phyloP scores from a whole-genome alignment of 202 grass and related monocot genomes.

The Brachypodium distachyon region DNA sequence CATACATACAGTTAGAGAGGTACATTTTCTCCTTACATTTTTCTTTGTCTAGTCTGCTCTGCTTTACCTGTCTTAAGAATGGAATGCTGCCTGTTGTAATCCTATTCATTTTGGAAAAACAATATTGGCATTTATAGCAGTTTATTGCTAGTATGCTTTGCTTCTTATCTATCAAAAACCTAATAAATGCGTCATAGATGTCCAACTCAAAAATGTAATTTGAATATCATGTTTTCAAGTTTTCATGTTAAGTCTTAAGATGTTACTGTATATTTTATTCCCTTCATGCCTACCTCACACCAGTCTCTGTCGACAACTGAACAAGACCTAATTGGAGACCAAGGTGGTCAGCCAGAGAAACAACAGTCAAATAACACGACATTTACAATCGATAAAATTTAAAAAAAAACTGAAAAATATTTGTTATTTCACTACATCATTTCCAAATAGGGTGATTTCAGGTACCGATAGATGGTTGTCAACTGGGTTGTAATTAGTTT shows the following conservation, averaged over 20 bases:
- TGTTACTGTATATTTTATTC: neutral
- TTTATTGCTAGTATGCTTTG: neutral
- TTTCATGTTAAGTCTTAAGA: neutral
- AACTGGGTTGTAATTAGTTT: neutral
- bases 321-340: neutral
- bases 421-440: neutral
- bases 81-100: neutral
- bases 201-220: neutral
- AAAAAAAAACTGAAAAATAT: neutral
- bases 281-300: neutral
- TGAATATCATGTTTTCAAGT: neutral
- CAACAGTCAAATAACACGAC: neutral
- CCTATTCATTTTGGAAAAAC: neutral
- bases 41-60: conserved; percentile 7
- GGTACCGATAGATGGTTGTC: neutral
- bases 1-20: conserved; percentile 47
- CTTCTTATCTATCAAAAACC: neutral
- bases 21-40: conserved; percentile 6
- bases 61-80: neutral
- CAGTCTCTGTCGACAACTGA: neutral
- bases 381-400: neutral
- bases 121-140: neutral
- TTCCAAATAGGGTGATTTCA: neutral
- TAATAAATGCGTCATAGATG: neutral
- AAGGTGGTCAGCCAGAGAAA: neutral